These are phyloP conservation scores for Galeopsis tetrahit DNA, from an alignment of 257 asterid genomes.

Conservation along the genomic window DNA sequence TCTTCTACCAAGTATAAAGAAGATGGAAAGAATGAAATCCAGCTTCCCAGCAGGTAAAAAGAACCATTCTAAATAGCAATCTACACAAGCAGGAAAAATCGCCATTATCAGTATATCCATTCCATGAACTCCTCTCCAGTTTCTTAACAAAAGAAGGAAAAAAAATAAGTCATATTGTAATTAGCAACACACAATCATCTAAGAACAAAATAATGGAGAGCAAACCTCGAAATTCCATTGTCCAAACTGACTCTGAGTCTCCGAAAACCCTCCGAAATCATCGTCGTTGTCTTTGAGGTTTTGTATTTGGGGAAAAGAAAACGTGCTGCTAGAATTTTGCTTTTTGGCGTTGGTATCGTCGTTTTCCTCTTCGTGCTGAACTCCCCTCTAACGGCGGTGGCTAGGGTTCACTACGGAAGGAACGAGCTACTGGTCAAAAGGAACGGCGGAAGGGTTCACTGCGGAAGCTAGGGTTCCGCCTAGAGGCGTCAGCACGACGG, in stretches of 20 bases:
- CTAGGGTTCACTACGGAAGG: slow-evolving; percentile 73
- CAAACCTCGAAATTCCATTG: slow-evolving; percentile 67
- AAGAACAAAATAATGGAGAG: neutral
- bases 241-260: slow-evolving; percentile 68
- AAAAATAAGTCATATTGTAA: neutral
- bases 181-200: neutral
- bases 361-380: slow-evolving; percentile 72
- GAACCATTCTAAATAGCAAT: neutral
- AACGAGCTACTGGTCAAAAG: no score
- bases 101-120: neutral
- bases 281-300: slow-evolving; percentile 49
- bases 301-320: slow-evolving; percentile 39
- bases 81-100: neutral
- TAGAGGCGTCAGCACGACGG: no score
- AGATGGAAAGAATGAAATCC: neutral
- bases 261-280: slow-evolving; percentile 70
- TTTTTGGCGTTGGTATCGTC: slow-evolving; percentile 27
- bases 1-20: neutral
- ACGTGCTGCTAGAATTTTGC: slow-evolving; percentile 23
- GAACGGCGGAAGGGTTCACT: no score
- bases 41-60: neutral
- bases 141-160: neutral
- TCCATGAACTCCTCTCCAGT: neutral
- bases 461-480: no score
- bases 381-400: slow-evolving; percentile 85